Conservation (phyloP, 345 rosid genomes). For the Eucalyptus virginea region DNA sequence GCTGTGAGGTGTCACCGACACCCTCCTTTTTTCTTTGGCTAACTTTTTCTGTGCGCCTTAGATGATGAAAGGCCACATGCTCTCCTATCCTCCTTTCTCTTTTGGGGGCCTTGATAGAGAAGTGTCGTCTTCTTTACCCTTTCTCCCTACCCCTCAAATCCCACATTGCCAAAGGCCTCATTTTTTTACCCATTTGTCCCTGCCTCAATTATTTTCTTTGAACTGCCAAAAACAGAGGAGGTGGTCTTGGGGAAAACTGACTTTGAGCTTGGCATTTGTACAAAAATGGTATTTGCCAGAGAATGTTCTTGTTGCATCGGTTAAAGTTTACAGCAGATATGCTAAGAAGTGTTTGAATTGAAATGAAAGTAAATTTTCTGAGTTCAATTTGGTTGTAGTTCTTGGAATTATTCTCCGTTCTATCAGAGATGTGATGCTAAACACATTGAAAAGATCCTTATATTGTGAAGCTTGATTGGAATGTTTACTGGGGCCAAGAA, state of each 20-base stretch:
- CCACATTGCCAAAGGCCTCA: neutral
- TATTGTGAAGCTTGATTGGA: neutral
- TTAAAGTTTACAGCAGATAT: neutral
- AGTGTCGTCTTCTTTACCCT: neutral
- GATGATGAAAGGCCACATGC: neutral
- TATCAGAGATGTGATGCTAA: neutral
- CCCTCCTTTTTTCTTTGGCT: neutral
- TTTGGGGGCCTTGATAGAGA: neutral
- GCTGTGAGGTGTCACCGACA: conserved; percentile 14
- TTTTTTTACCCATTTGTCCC: neutral
- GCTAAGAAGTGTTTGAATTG: neutral
- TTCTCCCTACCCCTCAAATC: neutral
- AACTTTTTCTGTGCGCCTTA: neutral
- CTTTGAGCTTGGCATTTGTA: neutral
- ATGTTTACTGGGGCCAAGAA: neutral
- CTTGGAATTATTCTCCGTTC: neutral
- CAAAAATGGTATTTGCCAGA: neutral
- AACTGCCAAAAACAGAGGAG: neutral
- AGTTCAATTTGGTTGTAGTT: neutral
- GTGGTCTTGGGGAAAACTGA: neutral
- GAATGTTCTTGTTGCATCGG: neutral
- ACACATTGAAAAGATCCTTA: neutral
- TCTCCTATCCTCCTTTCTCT: neutral
- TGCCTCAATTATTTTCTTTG: neutral
- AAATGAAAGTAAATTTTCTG: neutral